Conservation (phyloP, 2,329 filamentous ascomycete genomes). For the Neonectria faginata region DNA sequence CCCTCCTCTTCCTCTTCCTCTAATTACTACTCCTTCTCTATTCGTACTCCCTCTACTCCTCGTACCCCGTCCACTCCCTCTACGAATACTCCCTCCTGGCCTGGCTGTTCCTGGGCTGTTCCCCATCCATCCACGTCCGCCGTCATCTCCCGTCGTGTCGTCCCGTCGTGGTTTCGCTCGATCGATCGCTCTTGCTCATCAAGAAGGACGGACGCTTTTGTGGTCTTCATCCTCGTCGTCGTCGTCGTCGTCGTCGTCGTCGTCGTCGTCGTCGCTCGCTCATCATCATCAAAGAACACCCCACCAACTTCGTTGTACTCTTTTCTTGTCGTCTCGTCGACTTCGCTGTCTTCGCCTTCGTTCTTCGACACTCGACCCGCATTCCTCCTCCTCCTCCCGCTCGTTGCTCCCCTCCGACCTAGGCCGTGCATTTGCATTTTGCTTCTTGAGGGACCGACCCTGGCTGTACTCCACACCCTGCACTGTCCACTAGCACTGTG, state of each 20-base stretch:
- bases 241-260: conserved; percentile 1
- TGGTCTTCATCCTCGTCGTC: conserved; percentile 17
- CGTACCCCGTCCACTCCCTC: conserved; percentile 4
- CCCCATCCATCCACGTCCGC: conserved; percentile 4
- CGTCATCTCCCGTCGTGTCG: conserved; percentile 15
- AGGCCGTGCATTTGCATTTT: conserved; percentile 40
- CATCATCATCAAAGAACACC: neutral
- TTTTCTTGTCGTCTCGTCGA: neutral
- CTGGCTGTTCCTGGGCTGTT: conserved; percentile 3
- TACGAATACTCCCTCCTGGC: conserved; percentile 14
- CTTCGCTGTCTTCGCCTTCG: conserved; percentile 7
- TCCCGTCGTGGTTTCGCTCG: conserved; percentile 20
- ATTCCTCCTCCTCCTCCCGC: conserved; percentile 30
- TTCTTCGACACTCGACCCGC: conserved; percentile 27
- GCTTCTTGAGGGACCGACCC: conserved; percentile 1
- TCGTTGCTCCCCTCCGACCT: conserved; percentile 24
- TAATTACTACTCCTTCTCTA: conserved; percentile 7
- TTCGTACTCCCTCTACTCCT: neutral
- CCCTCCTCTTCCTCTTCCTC: conserved; percentile 5
- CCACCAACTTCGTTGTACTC: neutral
- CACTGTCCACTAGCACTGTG: conserved; percentile 41
- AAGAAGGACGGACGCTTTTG: conserved; percentile 5
- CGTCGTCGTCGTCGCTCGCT: conserved; percentile 3
- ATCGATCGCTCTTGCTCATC: conserved; percentile 10
- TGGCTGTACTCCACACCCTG: conserved; percentile 17